Base-by-base conservation (phyloP, 2,329 filamentous ascomycete species). In the Xylaria sp. region DNA sequence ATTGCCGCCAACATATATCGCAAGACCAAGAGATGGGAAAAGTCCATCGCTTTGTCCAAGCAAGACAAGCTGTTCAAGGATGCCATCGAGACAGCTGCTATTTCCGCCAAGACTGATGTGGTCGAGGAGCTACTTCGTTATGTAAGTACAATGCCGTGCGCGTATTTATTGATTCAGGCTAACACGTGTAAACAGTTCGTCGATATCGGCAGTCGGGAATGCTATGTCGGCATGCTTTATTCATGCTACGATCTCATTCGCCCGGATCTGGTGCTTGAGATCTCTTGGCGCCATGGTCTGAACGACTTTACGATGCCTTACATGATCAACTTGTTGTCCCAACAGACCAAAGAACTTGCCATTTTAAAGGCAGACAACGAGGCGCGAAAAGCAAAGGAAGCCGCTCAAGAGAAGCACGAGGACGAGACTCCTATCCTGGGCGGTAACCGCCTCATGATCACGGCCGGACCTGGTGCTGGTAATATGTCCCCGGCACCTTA, bases 21-120 rank as follows among this genome's bases (percentile, higher is more conserved):
- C 80, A 99, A 98, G 88, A 98, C 97, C 86, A 98, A 98, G 91
- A 90, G 96, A 72, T 99, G 97, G 97, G 95, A 98, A 84, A 98
- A 98, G 85, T 97, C 94, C 4, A 99, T 99, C 80, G 89, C 93
- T 39, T 85, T 99, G 55, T 98, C 95, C 18, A 99, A 99, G 87
- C 95, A 99, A 81, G 96, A 99, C 85, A 98, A 97, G 88, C 86
- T 99, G 18, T 99, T 96, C 91, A 98, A 97, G 86, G 96, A 99
- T 83, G 96, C 97, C 30, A 98, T 99, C 71, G 96, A 99, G 86
- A 99, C 96, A 15, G 89, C 97, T 36, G 96, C 96, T 32, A 92
- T 97, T 64, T 98, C 95, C 60, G 86, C 87, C 78, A 98, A 98
- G 87, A 79, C 87, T 13, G 94, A 97, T 34, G 92, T 98, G 74